A percentile compares a stretch with the other conserved stretches of the same genome.
phyloP scores from a whole-genome alignment of 148 eudicot species.

The Spergularia marina region DNA sequence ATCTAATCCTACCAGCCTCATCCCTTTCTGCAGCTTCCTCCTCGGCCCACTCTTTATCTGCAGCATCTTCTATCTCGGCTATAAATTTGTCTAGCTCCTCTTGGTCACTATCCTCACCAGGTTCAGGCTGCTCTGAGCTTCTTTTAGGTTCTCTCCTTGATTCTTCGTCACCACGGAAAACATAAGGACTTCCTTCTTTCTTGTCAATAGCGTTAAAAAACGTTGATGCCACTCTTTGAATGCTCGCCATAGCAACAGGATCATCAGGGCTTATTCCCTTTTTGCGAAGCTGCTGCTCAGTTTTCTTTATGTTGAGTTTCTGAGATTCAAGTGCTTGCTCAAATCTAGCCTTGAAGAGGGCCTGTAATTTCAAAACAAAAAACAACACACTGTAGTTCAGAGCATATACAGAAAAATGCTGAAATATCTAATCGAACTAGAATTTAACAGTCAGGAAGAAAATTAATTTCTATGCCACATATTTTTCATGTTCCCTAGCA shows the following conservation, averaged over 20 bases:
- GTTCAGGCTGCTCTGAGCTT: conserved; percentile 28
- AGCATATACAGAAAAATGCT: not conserved
- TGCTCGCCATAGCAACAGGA: conserved; percentile 95
- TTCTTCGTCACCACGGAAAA: conserved; percentile 55
- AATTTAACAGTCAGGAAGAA: not conserved
- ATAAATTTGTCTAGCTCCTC: conserved; percentile 96
- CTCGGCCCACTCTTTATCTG: conserved; percentile 79
- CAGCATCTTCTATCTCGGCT: conserved; percentile 95
- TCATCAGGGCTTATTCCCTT: conserved; percentile 96
- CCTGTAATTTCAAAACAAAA: conserved; percentile 47
- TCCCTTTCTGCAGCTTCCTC: conserved; percentile 89
- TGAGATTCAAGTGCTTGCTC: conserved; percentile 99
- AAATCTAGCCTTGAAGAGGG: conserved; percentile 95
- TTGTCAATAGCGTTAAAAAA: conserved; percentile 92
- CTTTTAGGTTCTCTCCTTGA: conserved; percentile 23
- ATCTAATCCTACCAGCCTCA: conserved; percentile 57
- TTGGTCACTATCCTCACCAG: conserved; percentile 80
- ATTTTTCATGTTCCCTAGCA: no score
- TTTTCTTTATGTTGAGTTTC: conserved; percentile 87
- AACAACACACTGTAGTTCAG: not conserved
- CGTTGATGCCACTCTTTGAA: conserved; percentile 90
- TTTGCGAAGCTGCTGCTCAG: conserved; percentile 81
- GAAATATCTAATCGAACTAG: no score
- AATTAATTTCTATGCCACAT: not conserved
- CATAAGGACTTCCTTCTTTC: conserved; percentile 92